Conservation (phyloP, 192 early-diverging fungal genomes). For the Coemansia sp. region DNA sequence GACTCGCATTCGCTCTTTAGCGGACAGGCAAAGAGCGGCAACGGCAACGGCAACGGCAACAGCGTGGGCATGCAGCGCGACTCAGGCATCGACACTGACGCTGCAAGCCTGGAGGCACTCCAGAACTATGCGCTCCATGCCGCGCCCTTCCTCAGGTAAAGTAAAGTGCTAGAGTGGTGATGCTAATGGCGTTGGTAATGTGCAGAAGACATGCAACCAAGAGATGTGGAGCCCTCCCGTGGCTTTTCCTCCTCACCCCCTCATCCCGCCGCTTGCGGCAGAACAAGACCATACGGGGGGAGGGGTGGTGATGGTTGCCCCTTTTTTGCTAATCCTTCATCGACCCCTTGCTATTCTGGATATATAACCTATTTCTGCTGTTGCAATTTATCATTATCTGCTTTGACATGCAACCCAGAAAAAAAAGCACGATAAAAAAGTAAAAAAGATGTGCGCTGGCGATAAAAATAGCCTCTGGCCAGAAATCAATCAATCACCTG, state of each 20-base stretch:
- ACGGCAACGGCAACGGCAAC: neutral
- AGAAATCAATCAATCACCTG: neutral
- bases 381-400: neutral
- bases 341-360: neutral
- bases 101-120: slow-evolving; percentile 15
- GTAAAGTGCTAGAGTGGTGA: neutral
- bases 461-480: slow-evolving; percentile 5
- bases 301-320: too few relatives aligned
- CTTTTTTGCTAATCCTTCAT: neutral
- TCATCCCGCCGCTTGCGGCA: slow-evolving; percentile 7
- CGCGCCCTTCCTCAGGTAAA: slow-evolving; percentile 32
- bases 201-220: neutral
- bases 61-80: slow-evolving; percentile 6
- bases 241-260: neutral
- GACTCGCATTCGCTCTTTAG: neutral
- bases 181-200: neutral
- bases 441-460: slow-evolving; percentile 4
- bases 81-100: neutral
- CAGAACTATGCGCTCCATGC: slow-evolving; percentile 35
- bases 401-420: too few relatives aligned
- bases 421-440: neutral
- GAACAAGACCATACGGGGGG: too few relatives aligned
- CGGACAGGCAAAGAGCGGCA: slow-evolving; percentile 2
- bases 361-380: neutral
- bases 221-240: neutral